Evolutionary conservation across 1,284 basidiomycete genomes (phyloP).

Genomic region (Uromyces viciae-fabae): DNA sequence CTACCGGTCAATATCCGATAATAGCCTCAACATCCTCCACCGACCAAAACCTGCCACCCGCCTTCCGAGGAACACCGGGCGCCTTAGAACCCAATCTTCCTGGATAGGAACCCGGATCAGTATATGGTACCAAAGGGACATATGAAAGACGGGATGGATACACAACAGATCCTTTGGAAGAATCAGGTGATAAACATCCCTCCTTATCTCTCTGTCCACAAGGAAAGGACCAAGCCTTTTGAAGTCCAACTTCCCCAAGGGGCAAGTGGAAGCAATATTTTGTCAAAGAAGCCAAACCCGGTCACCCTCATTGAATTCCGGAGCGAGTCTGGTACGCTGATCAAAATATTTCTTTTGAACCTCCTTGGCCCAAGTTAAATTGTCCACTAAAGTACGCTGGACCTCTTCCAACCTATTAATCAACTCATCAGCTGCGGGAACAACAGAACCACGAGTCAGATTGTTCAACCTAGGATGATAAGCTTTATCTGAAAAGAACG

Average conservation of each 20-base stretch:
- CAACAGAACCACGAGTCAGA: not conserved
- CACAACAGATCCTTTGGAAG: not conserved
- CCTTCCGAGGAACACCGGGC: too few relatives aligned
- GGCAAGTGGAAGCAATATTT: not conserved
- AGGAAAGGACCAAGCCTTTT: not conserved
- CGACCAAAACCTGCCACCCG: too few relatives aligned
- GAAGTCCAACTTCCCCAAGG: not conserved
- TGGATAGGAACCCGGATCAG: not conserved
- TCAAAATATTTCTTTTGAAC: not conserved
- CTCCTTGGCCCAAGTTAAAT: too few relatives aligned
- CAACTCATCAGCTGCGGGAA: not conserved
- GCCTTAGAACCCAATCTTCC: too few relatives aligned
- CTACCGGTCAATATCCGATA: too few relatives aligned
- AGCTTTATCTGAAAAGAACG: slow-evolving; percentile 58
- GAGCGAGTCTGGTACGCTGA: not conserved
- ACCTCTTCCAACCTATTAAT: not conserved
- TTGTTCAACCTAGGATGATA: slow-evolving; percentile 53
- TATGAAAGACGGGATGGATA: not conserved
- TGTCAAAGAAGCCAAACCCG: not conserved
- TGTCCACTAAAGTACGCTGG: not conserved
- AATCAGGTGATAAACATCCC: not conserved
- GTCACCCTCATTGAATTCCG: not conserved
- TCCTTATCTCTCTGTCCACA: not conserved
- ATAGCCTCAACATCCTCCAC: too few relatives aligned
- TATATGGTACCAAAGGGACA: not conserved